Percentiles rank a stretch among this genome's conserved stretches.
These are phyloP conservation scores for Verticillium dahliae DNA, from an alignment of 2,329 filamentous ascomycete genomes.

Conservation along the genomic window DNA sequence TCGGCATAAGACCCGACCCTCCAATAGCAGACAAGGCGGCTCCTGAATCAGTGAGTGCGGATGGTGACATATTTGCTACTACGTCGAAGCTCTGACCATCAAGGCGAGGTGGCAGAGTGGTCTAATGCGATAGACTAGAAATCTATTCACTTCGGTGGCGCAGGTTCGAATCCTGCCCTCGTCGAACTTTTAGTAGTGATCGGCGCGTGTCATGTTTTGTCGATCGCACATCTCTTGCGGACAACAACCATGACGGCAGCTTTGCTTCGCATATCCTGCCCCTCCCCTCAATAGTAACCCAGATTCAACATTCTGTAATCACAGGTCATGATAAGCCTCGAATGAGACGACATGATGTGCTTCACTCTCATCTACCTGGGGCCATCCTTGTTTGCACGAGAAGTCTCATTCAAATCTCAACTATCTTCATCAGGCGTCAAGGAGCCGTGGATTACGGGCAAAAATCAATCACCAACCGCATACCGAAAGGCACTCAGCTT, in stretches of 20 bases:
- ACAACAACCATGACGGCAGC: too few relatives aligned
- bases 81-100: too few relatives aligned
- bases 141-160: neutral
- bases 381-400: neutral
- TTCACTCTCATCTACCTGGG: too few relatives aligned
- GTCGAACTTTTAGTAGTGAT: neutral
- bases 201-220: too few relatives aligned
- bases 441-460: neutral
- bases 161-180: neutral
- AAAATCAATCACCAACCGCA: neutral
- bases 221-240: too few relatives aligned
- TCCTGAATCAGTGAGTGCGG: too few relatives aligned
- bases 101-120: neutral
- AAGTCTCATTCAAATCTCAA: neutral
- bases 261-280: too few relatives aligned
- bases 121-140: neutral
- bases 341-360: too few relatives aligned
- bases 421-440: neutral
- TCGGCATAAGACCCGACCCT: slow-evolving; percentile 4
- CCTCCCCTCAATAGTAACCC: neutral
- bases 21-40: neutral
- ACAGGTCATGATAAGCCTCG: too few relatives aligned
- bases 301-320: neutral
- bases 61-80: too few relatives aligned
- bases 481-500: neutral